Evolutionary conservation across 2,329 filamentous ascomycete genomes (phyloP).

Genomic region (Pseudopyricularia cyperi): DNA sequence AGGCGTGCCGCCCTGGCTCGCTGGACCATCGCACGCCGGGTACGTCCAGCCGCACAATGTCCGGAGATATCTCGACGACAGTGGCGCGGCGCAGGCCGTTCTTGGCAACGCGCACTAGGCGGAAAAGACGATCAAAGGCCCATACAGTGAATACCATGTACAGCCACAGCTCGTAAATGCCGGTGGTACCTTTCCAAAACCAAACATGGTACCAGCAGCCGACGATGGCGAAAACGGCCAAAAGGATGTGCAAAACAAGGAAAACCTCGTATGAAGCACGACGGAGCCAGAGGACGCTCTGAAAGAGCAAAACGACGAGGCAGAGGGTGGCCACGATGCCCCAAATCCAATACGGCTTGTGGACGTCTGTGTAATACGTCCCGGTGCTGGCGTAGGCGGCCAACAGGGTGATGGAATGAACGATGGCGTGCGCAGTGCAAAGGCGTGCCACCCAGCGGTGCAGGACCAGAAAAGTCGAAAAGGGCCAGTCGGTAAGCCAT

Average conservation of each 20-base stretch:
- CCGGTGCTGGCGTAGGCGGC: constrained; percentile 12
- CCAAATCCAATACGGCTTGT: constrained; percentile 26
- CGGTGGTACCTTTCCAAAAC: background rate
- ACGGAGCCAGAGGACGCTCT: constrained; percentile 20
- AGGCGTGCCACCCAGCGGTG: constrained; percentile 21
- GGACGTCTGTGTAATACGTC: constrained; percentile 9
- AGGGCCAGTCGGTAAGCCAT: constrained; percentile 21
- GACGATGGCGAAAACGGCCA: constrained; percentile 18
- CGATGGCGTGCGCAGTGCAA: constrained; percentile 11
- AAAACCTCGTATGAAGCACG: constrained; percentile 25
- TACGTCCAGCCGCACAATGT: constrained; percentile 25
- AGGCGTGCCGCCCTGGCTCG: constrained; percentile 23
- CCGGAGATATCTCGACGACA: constrained; percentile 16
- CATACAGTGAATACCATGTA: constrained; percentile 14
- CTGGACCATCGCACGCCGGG: constrained; percentile 16
- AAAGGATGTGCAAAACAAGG: constrained; percentile 16
- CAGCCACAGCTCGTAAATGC: constrained; percentile 5
- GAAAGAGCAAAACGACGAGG: constrained; percentile 17
- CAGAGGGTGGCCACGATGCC: constrained; percentile 24
- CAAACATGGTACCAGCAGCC: constrained; percentile 22
- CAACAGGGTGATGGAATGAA: constrained; percentile 19
- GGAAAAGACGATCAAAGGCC: constrained; percentile 28
- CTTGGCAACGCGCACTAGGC: constrained; percentile 22
- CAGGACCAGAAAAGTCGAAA: constrained; percentile 21
- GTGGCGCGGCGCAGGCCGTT: constrained; percentile 18